Evolutionary conservation across 345 rosid species (phyloP), one percentile per base, ranked within the genome.

Genomic region (Eutrema heterophyllum): DNA sequence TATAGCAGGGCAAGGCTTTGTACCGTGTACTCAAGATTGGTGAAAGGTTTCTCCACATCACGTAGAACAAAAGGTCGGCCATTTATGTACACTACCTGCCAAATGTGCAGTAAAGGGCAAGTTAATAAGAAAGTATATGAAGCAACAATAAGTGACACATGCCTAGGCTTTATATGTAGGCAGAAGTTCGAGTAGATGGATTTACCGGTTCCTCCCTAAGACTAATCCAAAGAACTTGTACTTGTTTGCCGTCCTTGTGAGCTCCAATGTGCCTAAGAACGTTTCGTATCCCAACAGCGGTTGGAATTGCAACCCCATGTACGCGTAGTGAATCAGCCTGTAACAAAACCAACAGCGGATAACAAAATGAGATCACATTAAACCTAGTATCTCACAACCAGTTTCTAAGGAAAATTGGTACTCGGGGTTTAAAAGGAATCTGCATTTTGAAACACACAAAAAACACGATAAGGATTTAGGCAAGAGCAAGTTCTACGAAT

Each of bases 11-110:
- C 13, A 55, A 78, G 70, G 61, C 14, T 44, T 45, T 54, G 64
- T 87, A 94, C 97, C 83, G 96, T 94, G 79, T 88, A 91, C 69
- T 91, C 98, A n/a, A 94, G 98, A 83, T 94, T 94, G 73, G 98
- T 88, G 81, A 89, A 88, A 41, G 98, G 98, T 75, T 91, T 91
- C 83, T 87, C 96, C 15, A 85, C 97, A 75, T 94, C 98, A 64
- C 98, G 95, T 83, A 94, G 82, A 70, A 94, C 98, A 87, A 94
- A 94, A 52, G 98, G 98, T 6, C 96, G 88, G 10, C 98, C 97
- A 39, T 94, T 94, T 21, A 91, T 85, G 75, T 94, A 91, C 21
- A 94, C 90, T 65, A 94, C 89, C 98, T 94, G 85, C 7, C 66
- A 81, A 73, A 85, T 72, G 57, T n/a, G 15, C 21, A 55, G 53